Evolutionary conservation across 768 basidiomycete genomes (phyloP).

Genomic region (Termitomyces sp.): DNA sequence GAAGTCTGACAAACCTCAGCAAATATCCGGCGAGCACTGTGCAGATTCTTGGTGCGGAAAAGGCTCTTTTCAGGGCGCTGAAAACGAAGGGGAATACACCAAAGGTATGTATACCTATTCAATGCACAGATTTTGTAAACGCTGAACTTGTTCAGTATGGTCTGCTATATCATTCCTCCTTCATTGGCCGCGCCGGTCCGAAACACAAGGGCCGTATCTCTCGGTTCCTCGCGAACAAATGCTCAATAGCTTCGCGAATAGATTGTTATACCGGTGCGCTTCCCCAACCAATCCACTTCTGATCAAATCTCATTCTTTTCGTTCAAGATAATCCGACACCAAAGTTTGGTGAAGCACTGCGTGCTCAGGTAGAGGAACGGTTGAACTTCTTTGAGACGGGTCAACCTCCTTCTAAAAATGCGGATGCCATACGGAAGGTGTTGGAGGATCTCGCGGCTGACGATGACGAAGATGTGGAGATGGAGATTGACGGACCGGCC

Average conservation of each 20-base stretch:
- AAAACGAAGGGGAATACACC: constrained; percentile 99
- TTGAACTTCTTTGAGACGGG: constrained; percentile 93
- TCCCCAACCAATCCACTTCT: not conserved
- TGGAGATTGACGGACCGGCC: constrained; percentile 43
- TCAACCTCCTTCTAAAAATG: constrained; percentile 80
- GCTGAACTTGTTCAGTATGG: constrained; percentile 63
- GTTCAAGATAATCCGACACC: constrained; percentile 73
- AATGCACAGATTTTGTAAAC: not conserved
- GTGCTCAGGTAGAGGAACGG: constrained; percentile 92
- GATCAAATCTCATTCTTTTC: not conserved
- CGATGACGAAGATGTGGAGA: constrained; percentile 38
- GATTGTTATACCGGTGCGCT: constrained; percentile 83
- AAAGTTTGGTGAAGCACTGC: constrained; percentile 93
- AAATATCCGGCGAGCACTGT: constrained; percentile 99
- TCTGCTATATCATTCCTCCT: constrained; percentile 93
- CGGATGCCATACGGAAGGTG: constrained; percentile 89
- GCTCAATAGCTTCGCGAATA: constrained; percentile 94
- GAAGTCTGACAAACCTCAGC: constrained; percentile 92
- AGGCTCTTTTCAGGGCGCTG: constrained; percentile 92
- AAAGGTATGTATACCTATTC: constrained; percentile 46
- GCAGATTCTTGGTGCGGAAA: constrained; percentile 97
- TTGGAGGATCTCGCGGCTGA: constrained; percentile 70
- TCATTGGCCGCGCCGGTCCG: constrained; percentile 91
- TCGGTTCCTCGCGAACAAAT: constrained; percentile 98
- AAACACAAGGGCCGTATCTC: constrained; percentile 98